A percentile compares a stretch with the other conserved stretches of the same genome.
Evolutionary conservation across 805 yeast genomes (phyloP).

Genomic region (Pichia paraexigua): DNA sequence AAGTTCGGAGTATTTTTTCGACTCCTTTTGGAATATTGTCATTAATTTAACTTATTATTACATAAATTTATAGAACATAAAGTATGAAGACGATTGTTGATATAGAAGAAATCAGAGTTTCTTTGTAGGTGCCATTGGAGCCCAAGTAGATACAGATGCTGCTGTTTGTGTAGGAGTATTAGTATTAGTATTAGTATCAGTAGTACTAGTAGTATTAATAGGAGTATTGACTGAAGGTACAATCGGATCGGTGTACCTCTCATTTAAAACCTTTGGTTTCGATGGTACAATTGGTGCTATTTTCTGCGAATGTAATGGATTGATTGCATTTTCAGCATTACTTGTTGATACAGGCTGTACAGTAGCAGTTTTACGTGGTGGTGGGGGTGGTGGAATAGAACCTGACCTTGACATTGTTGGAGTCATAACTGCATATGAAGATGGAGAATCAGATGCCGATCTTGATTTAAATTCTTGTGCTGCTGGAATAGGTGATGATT

Average conservation of each 20-base stretch:
- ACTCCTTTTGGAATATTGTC: no score
- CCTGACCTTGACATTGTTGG: conserved; percentile 26
- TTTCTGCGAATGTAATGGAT: conserved; percentile 9
- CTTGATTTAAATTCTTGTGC: neutral
- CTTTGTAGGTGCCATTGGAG: conserved; percentile 28
- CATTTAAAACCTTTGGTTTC: conserved; percentile 23
- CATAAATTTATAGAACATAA: neutral
- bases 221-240: neutral
- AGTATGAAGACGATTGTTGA: neutral
- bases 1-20: neutral
- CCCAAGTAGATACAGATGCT: conserved; percentile 15
- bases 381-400: conserved; percentile 24
- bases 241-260: conserved; percentile 7
- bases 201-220: no score
- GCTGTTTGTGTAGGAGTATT: neutral
- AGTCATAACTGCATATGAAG: conserved; percentile 18
- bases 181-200: no score
- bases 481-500: neutral
- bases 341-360: neutral
- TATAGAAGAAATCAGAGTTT: conserved; percentile 7
- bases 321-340: neutral
- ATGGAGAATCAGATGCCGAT: neutral
- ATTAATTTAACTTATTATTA: no score
- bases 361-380: conserved; percentile 18
- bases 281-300: conserved; percentile 27